phyloP scores from a whole-genome alignment of 2,329 filamentous ascomycete species.

The Pezicula radicicola region DNA sequence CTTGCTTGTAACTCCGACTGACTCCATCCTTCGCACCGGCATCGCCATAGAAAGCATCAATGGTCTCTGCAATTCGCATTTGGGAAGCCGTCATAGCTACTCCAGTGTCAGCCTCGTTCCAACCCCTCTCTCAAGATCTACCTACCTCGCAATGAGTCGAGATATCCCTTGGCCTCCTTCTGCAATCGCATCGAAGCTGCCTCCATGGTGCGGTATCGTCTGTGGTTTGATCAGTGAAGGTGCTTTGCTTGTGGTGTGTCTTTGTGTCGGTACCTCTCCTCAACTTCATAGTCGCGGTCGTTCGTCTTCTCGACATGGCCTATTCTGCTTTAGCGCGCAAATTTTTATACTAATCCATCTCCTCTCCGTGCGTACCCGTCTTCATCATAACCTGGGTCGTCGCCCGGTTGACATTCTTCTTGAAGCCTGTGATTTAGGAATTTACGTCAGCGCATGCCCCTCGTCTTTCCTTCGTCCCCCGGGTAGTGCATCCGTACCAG shows the following conservation, averaged over 20 bases:
- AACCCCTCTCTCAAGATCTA: not conserved
- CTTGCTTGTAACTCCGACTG: slow-evolving; percentile 95
- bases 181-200: slow-evolving; percentile 87
- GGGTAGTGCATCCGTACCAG: slow-evolving; percentile 32
- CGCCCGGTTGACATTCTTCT: slow-evolving; percentile 97
- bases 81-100: slow-evolving; percentile 97
- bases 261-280: slow-evolving; percentile 65
- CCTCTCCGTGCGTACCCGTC: slow-evolving; percentile 58
- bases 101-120: slow-evolving; percentile 7
- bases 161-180: slow-evolving; percentile 96
- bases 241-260: not conserved
- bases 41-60: slow-evolving; percentile 98
- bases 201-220: slow-evolving; percentile 97
- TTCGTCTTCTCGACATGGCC: slow-evolving; percentile 98
- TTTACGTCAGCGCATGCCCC: slow-evolving; percentile 19
- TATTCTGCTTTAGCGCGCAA: slow-evolving; percentile 25
- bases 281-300: slow-evolving; percentile 97
- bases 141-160: slow-evolving; percentile 87
- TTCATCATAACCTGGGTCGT: slow-evolving; percentile 99
- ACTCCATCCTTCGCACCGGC: slow-evolving; percentile 93
- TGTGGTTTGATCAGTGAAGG: slow-evolving; percentile 34
- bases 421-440: slow-evolving; percentile 59
- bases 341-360: not conserved
- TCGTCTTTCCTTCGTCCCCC: not conserved
- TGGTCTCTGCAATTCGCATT: slow-evolving; percentile 98